Evolutionary conservation across 2,329 filamentous ascomycete species (phyloP).

Genomic region (Thielaviopsis euricoi): DNA sequence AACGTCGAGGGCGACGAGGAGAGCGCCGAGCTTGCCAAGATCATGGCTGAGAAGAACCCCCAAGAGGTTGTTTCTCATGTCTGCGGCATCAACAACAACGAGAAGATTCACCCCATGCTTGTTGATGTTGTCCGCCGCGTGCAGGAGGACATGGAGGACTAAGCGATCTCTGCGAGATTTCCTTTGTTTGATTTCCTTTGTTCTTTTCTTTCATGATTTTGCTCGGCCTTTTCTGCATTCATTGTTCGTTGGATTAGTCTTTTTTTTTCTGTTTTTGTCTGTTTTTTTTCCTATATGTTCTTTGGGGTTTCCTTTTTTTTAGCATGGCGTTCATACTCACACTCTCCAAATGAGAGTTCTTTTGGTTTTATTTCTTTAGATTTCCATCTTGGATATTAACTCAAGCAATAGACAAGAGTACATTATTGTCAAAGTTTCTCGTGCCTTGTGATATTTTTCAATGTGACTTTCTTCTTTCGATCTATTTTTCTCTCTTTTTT

Average conservation of each 20-base stretch:
- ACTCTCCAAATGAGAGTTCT: not conserved
- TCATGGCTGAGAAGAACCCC: conserved; percentile 58
- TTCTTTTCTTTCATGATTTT: conserved; percentile 5
- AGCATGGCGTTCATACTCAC: not conserved
- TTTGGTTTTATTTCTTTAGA: not conserved
- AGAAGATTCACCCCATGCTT: conserved; percentile 64
- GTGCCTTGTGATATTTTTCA: not conserved
- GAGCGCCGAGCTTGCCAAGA: conserved; percentile 68
- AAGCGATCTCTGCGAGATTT: not conserved
- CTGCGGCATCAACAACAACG: conserved; percentile 58
- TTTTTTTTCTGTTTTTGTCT: conserved; percentile 1
- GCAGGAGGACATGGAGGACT: conserved; percentile 38
- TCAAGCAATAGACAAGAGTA: not conserved
- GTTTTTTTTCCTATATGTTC: conserved; percentile 7
- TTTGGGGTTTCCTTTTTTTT: not conserved
- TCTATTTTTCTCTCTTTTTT: not conserved
- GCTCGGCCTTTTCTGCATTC: not conserved
- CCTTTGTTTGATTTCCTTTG: not conserved
- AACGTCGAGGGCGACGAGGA: conserved; percentile 85
- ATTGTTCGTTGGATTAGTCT: too few species aligned
- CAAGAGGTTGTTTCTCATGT: conserved; percentile 65
- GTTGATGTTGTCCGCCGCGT: conserved; percentile 70
- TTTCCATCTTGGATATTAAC: not conserved
- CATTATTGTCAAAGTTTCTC: not conserved
- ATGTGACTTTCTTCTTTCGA: not conserved